Conservation (phyloP, 2,329 filamentous ascomycete genomes). For the Lithohypha guttulata region DNA sequence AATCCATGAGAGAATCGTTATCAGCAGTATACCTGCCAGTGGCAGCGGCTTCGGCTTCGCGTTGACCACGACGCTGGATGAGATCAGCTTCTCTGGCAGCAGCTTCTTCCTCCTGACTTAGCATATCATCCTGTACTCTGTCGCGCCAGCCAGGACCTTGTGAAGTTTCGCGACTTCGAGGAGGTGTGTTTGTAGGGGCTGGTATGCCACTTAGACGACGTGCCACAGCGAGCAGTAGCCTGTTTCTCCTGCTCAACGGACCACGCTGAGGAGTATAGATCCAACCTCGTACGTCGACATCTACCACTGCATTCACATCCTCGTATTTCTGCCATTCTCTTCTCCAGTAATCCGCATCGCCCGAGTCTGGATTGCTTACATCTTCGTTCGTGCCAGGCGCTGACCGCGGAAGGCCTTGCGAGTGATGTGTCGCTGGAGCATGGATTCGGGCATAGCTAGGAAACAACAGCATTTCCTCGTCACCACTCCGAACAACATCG, state of each 20-base stretch:
- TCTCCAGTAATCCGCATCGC: slow-evolving; percentile 64
- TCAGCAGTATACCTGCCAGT: slow-evolving; percentile 51
- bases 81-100: slow-evolving; percentile 65
- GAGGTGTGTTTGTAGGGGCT: slow-evolving; percentile 42
- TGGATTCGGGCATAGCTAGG: slow-evolving; percentile 82
- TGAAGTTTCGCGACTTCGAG: slow-evolving; percentile 37
- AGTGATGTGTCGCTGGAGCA: slow-evolving; percentile 34
- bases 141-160: slow-evolving; percentile 30
- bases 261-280: slow-evolving; percentile 78
- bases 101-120: slow-evolving; percentile 49
- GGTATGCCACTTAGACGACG: slow-evolving; percentile 80
- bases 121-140: slow-evolving; percentile 39
- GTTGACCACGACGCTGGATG: slow-evolving; percentile 61
- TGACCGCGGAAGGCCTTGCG: slow-evolving; percentile 23
- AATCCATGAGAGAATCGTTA: slow-evolving; percentile 33
- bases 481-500: slow-evolving; percentile 64
- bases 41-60: slow-evolving; percentile 58
- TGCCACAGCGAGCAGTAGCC: slow-evolving; percentile 75
- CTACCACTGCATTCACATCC: slow-evolving; percentile 74
- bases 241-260: slow-evolving; percentile 75
- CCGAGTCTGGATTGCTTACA: slow-evolving; percentile 36
- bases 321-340: slow-evolving; percentile 70
- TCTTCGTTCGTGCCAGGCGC: slow-evolving; percentile 25
- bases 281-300: slow-evolving; percentile 94
- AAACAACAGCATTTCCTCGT: slow-evolving; percentile 90